Evolutionary conservation across 129 eudicot species (phyloP), one percentile per base, ranked within the genome.

Genomic region (Escallonia herrerae): DNA sequence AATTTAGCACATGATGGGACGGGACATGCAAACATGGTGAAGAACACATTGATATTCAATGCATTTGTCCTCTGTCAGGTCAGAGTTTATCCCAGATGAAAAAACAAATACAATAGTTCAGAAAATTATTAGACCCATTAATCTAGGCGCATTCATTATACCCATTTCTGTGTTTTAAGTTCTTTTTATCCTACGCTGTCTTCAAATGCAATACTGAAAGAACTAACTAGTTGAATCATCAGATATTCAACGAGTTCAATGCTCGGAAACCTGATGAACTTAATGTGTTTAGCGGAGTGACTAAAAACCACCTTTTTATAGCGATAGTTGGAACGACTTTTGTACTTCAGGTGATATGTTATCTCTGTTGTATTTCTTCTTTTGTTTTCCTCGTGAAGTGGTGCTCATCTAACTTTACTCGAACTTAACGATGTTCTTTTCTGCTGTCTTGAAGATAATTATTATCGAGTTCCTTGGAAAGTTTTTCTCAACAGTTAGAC

Each of bases 181-280:
- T 58, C 15, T 12, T 15, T 33, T 45, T 38, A 6, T 57, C 22
- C 40, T 56, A 64, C 22, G 42, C 56, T 3, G 11, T 56, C 53
- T 43, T 67, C 56, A 60, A 40, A 8, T 47, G 48, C 49, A 13
- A 14, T 38, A 11, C 33, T 33, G 12, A 49, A 63, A 54, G 43
- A 63, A 12, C 49, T 50, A 22, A 51, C 77, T 73, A 53, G 3
- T 14, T 70, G 45, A 76, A 14, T 64, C 67, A 5, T 22, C 90
- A 91, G 97, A 81, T 91, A 62, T 85, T 85, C 77, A 91, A 91
- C 15, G 97, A 91, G 81, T 77, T 91, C 77, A 91, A 91, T 75
- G 87, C 97, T 56, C 77, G 97, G 55, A 87, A 87, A 68, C 96
- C 95, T 58, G 97, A 91, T 1, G 79, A 85, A 71, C 40, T 87